Evolutionary conservation across 1,284 basidiomycete genomes (phyloP).

Genomic region (Vanrija sp.): DNA sequence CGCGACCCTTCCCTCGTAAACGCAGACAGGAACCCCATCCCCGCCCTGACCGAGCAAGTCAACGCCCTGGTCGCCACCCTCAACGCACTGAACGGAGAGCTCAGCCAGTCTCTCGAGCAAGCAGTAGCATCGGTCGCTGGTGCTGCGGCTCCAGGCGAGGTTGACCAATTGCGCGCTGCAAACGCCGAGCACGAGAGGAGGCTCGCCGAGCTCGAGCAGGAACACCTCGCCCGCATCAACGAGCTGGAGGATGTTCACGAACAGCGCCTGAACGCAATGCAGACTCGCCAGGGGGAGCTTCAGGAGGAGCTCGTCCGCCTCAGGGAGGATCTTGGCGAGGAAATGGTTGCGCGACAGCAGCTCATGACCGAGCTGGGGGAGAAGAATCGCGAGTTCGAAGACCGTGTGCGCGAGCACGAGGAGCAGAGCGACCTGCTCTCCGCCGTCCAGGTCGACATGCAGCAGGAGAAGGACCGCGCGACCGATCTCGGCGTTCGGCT

Average conservation of each 20-base stretch:
- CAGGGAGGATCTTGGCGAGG: slow-evolving; percentile 38
- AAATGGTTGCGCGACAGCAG: slow-evolving; percentile 36
- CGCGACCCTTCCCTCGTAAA: slow-evolving; percentile 33
- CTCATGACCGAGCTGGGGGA: slow-evolving; percentile 35
- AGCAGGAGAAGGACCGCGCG: slow-evolving; percentile 54
- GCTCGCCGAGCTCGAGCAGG: slow-evolving; percentile 21
- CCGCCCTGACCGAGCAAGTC: slow-evolving; percentile 59
- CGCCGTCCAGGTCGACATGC: slow-evolving; percentile 53
- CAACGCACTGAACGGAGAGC: slow-evolving; percentile 67
- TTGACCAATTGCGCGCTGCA: slow-evolving; percentile 9
- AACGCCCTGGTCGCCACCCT: slow-evolving; percentile 68
- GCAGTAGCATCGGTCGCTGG: slow-evolving; percentile 43
- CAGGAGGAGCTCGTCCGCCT: slow-evolving; percentile 44
- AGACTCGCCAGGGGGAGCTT: slow-evolving; percentile 64
- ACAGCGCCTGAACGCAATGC: slow-evolving; percentile 60
- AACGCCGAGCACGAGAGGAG: slow-evolving; percentile 24
- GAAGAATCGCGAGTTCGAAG: slow-evolving; percentile 30
- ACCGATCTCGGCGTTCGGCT: slow-evolving; percentile 54
- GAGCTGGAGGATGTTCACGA: slow-evolving; percentile 62
- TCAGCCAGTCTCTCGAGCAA: slow-evolving; percentile 73
- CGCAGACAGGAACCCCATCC: slow-evolving; percentile 53
- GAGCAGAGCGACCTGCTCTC: slow-evolving; percentile 33
- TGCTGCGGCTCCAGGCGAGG: not conserved
- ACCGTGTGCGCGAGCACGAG: slow-evolving; percentile 27
- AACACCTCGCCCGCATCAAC: slow-evolving; percentile 55